phyloP scores from a whole-genome alignment of 1,139 yeast species.

The Wickerhamomyces sp. region DNA sequence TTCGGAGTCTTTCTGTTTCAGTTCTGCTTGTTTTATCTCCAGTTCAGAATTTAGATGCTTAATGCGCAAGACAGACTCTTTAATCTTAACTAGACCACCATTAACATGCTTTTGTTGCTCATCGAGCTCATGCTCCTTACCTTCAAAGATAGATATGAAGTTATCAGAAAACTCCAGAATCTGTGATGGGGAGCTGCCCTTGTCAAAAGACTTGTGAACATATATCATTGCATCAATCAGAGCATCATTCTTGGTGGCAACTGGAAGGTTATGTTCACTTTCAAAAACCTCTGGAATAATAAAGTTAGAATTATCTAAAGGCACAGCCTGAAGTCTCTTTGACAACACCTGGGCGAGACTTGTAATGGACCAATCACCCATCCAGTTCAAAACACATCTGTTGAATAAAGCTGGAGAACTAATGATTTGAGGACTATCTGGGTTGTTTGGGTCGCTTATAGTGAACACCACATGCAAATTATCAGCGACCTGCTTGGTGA shows the following conservation, averaged over 20 bases:
- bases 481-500: slow-evolving; percentile 58
- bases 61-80: slow-evolving; percentile 75
- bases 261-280: slow-evolving; percentile 11
- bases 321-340: slow-evolving; percentile 39
- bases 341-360: slow-evolving; percentile 50
- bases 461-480: slow-evolving; percentile 85
- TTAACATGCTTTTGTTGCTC: slow-evolving; percentile 69
- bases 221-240: slow-evolving; percentile 44
- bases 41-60: slow-evolving; percentile 52
- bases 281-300: slow-evolving; percentile 27
- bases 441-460: slow-evolving; percentile 50
- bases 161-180: slow-evolving; percentile 49
- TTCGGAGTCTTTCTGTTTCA: slow-evolving; percentile 56
- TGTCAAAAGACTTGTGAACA: slow-evolving; percentile 35
- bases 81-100: slow-evolving; percentile 68
- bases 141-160: slow-evolving; percentile 41
- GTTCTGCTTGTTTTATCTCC: slow-evolving; percentile 45
- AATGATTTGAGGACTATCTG: slow-evolving; percentile 40
- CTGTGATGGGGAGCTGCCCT: slow-evolving; percentile 45
- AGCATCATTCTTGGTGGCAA: slow-evolving; percentile 39
- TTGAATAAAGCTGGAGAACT: slow-evolving; percentile 91
- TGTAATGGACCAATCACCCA: slow-evolving; percentile 72
- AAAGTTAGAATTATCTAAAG: slow-evolving; percentile 48
- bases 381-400: slow-evolving; percentile 85
- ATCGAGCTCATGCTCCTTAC: slow-evolving; percentile 49